Base-by-base conservation (phyloP, 495 filamentous ascomycete species). In the Penicillium cataractarum region DNA sequence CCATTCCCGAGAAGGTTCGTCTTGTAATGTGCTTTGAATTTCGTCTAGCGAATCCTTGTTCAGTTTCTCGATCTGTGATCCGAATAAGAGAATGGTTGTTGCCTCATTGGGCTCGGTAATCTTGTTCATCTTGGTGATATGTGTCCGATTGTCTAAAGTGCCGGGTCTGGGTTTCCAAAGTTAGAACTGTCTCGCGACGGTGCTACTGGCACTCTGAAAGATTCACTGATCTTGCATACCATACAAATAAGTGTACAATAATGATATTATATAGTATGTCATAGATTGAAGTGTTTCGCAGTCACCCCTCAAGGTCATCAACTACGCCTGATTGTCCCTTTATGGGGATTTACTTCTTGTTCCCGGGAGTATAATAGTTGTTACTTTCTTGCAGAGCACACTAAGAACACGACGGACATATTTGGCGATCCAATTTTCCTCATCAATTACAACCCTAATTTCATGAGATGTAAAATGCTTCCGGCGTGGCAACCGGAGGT, bases 1-100 rank as follows among this genome's bases (percentile, higher is more conserved):
- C 74, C 73, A 78, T n/a, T 46, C 37, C 24, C 48, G 59, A 13
- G 44, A 35, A 4, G 27, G 42, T 15, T 19, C 40, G 64, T 49
- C 49, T 64, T 55, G 6, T 55, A 65, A 7, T 70, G 44, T 21
- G 42, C 15, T 37, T 24, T 49, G 19, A 27, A 21, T 19, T 13
- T 58, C 46, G 31, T 58, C 29, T 44, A 58, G 42, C 22, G 57
- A 58, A 2, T 37, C 46, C 17, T 58, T 58, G 57, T 13, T 58
- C 44, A 49, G 21, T 49, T 46, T 37, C 42, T 48, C 57, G 29
- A 58, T 58, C 19, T 58, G 57, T 40, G 24, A 58, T 49, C 40
- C 40, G 12, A 51, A 51, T 29, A 51, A 27, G 17, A 51, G 48
- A 19, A 51, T 29, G 7, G 48, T 51, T 19, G 48, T 51, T 27